phyloP scores from a whole-genome alignment of 2,329 filamentous ascomycete genomes.

The Niveomyces coronatus region DNA sequence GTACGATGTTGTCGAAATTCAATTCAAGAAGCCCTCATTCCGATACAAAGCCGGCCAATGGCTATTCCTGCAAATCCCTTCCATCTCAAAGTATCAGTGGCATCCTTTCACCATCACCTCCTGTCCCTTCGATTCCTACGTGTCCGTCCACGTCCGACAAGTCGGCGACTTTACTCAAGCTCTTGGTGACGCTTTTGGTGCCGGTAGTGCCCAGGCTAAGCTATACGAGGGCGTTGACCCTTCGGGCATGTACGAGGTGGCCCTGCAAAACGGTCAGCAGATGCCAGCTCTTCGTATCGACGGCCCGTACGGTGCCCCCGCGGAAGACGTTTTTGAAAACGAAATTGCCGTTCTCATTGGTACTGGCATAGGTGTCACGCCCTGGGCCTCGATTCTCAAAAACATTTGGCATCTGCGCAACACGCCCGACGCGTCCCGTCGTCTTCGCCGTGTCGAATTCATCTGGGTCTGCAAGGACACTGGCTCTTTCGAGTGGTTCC shows the following conservation, averaged over 20 bases:
- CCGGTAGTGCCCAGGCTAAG: slow-evolving; percentile 75
- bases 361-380: slow-evolving; percentile 79
- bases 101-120: slow-evolving; percentile 99
- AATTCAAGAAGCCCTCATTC: slow-evolving; percentile 94
- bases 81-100: slow-evolving; percentile 85
- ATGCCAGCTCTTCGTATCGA: slow-evolving; percentile 90
- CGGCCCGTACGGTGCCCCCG: slow-evolving; percentile 90
- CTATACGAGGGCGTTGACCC: slow-evolving; percentile 86
- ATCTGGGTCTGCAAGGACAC: slow-evolving; percentile 98
- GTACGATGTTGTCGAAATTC: slow-evolving; percentile 94
- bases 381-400: slow-evolving; percentile 82
- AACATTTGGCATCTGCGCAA: slow-evolving; percentile 97
- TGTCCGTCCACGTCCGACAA: slow-evolving; percentile 90
- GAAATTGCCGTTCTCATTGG: slow-evolving; percentile 80
- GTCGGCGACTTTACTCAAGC: slow-evolving; percentile 91
- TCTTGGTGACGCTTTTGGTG: slow-evolving; percentile 94
- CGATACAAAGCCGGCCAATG: slow-evolving; percentile 97
- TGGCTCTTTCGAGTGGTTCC: slow-evolving; percentile 97
- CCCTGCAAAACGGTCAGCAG: slow-evolving; percentile 80
- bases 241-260: slow-evolving; percentile 96
- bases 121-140: slow-evolving; percentile 89
- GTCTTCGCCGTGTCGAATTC: slow-evolving; percentile 91
- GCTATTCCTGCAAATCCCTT: slow-evolving; percentile 91
- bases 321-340: slow-evolving; percentile 94
- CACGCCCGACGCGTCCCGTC: slow-evolving; percentile 76